Conservation (phyloP, 441 rosid species). For the Pelargonium cotyledonis region DNA sequence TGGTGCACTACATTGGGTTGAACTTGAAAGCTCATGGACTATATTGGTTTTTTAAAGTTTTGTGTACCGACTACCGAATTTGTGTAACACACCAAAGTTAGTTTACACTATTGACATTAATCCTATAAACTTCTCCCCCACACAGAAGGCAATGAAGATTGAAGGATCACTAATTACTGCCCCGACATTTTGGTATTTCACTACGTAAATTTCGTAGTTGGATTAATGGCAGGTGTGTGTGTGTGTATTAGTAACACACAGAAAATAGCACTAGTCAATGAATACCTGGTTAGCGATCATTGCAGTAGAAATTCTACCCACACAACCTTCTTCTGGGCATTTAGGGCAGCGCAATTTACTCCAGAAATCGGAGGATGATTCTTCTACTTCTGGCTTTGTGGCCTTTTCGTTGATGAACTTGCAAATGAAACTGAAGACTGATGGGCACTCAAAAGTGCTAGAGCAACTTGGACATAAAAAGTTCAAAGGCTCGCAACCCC, state of each 20-base stretch:
- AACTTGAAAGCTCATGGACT: no score
- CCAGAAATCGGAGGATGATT: constrained; percentile 57
- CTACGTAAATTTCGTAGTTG: no score
- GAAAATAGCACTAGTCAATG: background rate
- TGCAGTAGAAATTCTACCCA: constrained; percentile 57
- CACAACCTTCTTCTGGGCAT: constrained; percentile 60
- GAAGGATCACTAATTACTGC: no score
- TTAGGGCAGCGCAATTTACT: constrained; percentile 56
- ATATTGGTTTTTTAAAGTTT: no score
- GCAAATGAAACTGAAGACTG: constrained; percentile 51
- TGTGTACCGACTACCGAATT: no score
- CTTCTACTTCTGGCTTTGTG: constrained; percentile 43
- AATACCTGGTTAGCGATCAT: constrained; percentile 83
- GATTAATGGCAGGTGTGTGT: no score
- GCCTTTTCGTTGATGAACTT: constrained; percentile 29
- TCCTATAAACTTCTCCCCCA: no score
- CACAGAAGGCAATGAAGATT: no score
- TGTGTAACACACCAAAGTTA: no score
- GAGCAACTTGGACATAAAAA: constrained; percentile 89
- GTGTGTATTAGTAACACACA: background rate
- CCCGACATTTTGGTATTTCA: no score
- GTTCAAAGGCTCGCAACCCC: constrained; percentile 63
- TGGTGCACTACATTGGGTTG: no score
- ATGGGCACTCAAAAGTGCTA: constrained; percentile 61
- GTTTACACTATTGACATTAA: no score